phyloP scores from a whole-genome alignment of 257 asterid genomes.

The Capsicum baccatum region DNA sequence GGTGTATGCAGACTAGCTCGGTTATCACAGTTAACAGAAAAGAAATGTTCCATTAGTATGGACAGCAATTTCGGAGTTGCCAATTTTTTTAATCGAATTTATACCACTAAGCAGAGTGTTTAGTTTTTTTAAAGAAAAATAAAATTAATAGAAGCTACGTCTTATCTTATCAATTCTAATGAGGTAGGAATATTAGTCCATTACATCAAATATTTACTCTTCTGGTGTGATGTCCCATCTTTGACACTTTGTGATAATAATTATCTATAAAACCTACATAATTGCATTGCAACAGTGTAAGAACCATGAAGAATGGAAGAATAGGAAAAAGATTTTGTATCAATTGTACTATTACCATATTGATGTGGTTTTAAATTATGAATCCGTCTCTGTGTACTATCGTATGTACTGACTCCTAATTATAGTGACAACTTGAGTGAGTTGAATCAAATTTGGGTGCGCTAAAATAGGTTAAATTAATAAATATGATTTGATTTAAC shows the following conservation, averaged over 20 bases:
- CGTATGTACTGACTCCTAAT: no score
- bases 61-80: neutral
- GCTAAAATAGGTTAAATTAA: neutral
- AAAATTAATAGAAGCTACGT: no score
- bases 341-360: neutral
- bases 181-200: neutral
- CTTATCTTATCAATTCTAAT: no score
- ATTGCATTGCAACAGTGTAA: neutral
- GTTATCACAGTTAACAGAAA: neutral
- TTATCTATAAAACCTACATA: neutral
- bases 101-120: no score
- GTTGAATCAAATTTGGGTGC: neutral
- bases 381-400: no score
- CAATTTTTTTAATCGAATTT: no score
- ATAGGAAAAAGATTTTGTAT: neutral
- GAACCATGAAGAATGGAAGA: neutral
- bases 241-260: conserved; percentile 10
- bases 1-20: neutral
- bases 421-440: no score
- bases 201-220: neutral
- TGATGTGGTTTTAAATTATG: no score
- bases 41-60: neutral
- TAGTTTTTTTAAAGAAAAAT: no score
- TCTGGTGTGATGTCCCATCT: neutral
- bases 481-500: neutral